Conservation (phyloP, 768 basidiomycete species). For the Cystobasidium ongulense region DNA sequence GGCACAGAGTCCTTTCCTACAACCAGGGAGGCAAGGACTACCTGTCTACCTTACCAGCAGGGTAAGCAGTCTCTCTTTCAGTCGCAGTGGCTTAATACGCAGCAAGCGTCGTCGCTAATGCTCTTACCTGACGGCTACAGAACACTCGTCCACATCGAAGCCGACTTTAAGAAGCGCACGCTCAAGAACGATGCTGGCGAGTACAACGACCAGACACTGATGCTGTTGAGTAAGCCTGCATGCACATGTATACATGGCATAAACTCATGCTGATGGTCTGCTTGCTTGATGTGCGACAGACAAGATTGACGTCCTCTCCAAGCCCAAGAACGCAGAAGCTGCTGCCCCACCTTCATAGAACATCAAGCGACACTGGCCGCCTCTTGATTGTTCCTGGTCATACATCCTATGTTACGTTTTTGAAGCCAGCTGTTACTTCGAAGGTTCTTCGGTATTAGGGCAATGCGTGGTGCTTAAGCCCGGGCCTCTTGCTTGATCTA, state of each 20-base stretch:
- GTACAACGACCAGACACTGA: conserved; percentile 24
- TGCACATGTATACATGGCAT: background rate
- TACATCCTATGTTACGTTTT: too few species aligned
- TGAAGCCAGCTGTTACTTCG: too few species aligned
- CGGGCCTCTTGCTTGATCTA: too few species aligned
- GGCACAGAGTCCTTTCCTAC: conserved; percentile 70
- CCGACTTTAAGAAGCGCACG: conserved; percentile 59
- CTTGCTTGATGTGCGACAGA: background rate
- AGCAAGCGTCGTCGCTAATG: background rate
- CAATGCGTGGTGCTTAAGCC: too few species aligned
- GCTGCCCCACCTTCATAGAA: background rate
- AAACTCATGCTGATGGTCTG: background rate
- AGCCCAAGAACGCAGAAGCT: background rate
- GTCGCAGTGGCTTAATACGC: background rate
- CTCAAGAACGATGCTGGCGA: conserved; percentile 21
- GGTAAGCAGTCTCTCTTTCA: conserved; percentile 43
- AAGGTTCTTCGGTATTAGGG: too few species aligned
- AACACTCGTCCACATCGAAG: conserved; percentile 68
- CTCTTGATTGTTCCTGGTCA: too few species aligned
- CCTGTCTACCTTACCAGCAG: conserved; percentile 60
- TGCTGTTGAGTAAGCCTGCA: conserved; percentile 2
- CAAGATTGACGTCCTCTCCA: conserved; percentile 18
- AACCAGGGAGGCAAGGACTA: conserved; percentile 55
- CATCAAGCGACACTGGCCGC: too few species aligned
- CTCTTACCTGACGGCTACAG: conserved; percentile 4